Evolutionary conservation across 2,329 filamentous ascomycete species (phyloP), one percentile per base, ranked within the genome.

Genomic region (Monosporascus sp.): DNA sequence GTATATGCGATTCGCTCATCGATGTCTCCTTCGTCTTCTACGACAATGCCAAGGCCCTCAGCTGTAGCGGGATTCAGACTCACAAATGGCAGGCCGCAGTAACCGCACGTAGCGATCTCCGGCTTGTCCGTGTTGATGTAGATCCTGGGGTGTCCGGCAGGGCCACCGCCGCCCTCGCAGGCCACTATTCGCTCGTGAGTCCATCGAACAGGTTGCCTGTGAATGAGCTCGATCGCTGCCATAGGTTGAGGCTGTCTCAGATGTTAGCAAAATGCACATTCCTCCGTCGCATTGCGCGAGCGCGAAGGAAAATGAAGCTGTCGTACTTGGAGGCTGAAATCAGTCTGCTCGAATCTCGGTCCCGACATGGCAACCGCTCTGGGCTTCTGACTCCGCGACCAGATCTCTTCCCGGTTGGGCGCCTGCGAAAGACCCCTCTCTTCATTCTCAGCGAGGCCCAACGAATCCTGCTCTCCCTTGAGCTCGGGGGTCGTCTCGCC

Each of bases 51-150:
- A 20, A 20, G 1, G 8, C 6, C 14, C 18, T 15, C 39, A 20
- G 39, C 3, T 20, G 17, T 2, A 20, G n/a, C 18, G 17, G 55
- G 53, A 25, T 48, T 27, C 39, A n/a, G 31, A 73, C 92, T 69
- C 81, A 97, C 94, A 70, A 86, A 99, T 63, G 94, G 94, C 61
- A 94, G 71, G 50, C 94, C 94, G 70, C 94, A 99, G 78, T 99
- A 99, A 67, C 82, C 86, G 79, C 94, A 99, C 69, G 79, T 78
- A 72, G 84, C 83, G 65, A 99, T 96, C 78, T 97, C 86, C 44
- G 94, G 89, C 80, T 97, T 97, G 75, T 99, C 94, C 61, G 89
- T 86, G 75, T 99, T 99, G 82, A 99, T 99, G 72, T 91, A 99
- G 74, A 99, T 88, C 67, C 84, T 83, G 48, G 94, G 94, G 72